Base-by-base conservation (phyloP, 73 alveolate genomes). In the Blepharisma japonicum region DNA sequence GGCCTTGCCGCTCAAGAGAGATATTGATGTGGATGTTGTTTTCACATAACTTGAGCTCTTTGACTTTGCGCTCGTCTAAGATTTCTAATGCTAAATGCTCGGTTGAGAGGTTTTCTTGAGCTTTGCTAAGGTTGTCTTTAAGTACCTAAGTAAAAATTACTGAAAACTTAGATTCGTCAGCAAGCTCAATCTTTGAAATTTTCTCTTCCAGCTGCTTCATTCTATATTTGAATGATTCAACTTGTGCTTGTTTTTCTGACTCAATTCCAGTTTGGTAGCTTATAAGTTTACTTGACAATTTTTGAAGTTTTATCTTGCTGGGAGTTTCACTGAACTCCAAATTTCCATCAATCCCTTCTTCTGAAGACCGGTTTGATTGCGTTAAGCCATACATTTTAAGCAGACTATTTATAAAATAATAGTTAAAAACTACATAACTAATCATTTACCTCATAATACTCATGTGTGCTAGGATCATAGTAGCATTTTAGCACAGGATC, bases 21-120 rank as follows among this genome's bases (percentile, higher is more conserved):
- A 83, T 55, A 53, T 87, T 91, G 45, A 83, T 71, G 4, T 56
- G 66, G 23, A 83, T 71, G 77, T 78, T 67, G 61, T 87, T 87
- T 23, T 87, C 94, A 48, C 77, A 42, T 7, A 87, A 55, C 72
- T 87, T 87, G 47, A 87, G 6, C 49, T 87, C 94, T 70, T 87
- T 87, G 6, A 82, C 20, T 71, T 83, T 87, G 66, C 78, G 77
- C 67, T 87, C 94, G 71, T 78, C 83, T 6, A 87, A 45, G 9
- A 85, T 39, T 32, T 85, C 92, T 27, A 77, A 53, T 5, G 87
- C 77, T 66, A 85, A 32, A 18, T 81, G 47, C 51, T 81, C 86
- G 25, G 81, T 70, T 46, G 55, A 70, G 53, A 84, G 68, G 25
- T 85, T 79, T 66, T 84, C 91, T 27, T 66, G 56, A 21, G 80